Evolutionary conservation across 257 asterid species (phyloP).

Genomic region (Solanum boliviense): DNA sequence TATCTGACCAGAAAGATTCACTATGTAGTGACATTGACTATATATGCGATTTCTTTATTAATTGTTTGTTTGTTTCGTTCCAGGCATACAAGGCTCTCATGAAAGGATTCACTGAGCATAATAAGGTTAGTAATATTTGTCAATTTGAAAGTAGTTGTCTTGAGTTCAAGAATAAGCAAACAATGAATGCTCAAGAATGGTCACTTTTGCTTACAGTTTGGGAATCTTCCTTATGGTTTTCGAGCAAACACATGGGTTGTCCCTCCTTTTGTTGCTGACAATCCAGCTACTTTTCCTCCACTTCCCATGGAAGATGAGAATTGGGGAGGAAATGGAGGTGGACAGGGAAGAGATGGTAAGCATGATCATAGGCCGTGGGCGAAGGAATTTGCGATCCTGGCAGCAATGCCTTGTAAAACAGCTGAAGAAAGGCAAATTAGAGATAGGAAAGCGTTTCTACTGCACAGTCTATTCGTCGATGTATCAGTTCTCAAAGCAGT

Average conservation of each 20-base stretch:
- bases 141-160: not conserved
- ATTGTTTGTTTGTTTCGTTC: slow-evolving; percentile 10
- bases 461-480: slow-evolving; percentile 86
- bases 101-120: slow-evolving; percentile 81
- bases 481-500: slow-evolving; percentile 77
- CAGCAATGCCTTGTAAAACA: slow-evolving; percentile 75
- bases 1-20: not conserved
- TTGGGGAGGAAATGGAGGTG: slow-evolving; percentile 99
- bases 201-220: slow-evolving; percentile 51
- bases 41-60: not conserved
- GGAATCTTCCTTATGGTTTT: slow-evolving; percentile 95
- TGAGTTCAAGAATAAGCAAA: slow-evolving; percentile 14
- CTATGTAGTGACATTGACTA: not conserved
- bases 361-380: slow-evolving; percentile 91
- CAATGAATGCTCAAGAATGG: not conserved
- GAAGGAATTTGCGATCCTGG: slow-evolving; percentile 67
- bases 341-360: slow-evolving; percentile 71
- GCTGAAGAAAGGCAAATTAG: slow-evolving; percentile 92
- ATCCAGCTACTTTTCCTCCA: slow-evolving; percentile 39
- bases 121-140: slow-evolving; percentile 53
- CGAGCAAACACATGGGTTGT: slow-evolving; percentile 97
- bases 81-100: slow-evolving; percentile 86
- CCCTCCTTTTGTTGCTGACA: slow-evolving; percentile 60
- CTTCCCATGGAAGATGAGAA: slow-evolving; percentile 80
- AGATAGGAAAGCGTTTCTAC: slow-evolving; percentile 93